Base-by-base conservation (phyloP, 495 filamentous ascomycete genomes). In the Annulohypoxylon maeteangense region DNA sequence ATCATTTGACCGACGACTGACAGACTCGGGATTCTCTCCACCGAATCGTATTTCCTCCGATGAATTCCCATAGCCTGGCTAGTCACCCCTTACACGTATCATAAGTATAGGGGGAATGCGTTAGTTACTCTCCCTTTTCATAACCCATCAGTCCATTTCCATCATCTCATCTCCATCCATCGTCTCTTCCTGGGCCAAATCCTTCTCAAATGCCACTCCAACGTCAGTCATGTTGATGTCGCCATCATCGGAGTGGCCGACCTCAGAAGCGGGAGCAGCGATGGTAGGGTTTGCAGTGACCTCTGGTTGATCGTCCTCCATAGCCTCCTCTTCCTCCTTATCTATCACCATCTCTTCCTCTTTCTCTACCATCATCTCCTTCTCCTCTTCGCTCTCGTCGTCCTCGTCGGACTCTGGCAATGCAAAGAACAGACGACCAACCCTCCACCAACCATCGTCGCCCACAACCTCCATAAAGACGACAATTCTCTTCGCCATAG, bases 401-500 rank as follows among this genome's bases (percentile, higher is more conserved):
- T 44, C 40, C 12, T 12, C 40, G 16, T 18, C 40, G 12, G 12
- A 11, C 4, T 44, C 16, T 0, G 40, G 40, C 0, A 44, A 18
- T 11, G n/a, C n/a, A 16, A 44, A 44, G n/a, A 44, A 44, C 0
- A 44, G 4, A 5, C 20, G n/a, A 8, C 6, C 16, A 4, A 2
- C 6, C 1, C 20, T 16, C 40, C 40, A 44, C 40, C 40, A 44
- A 8, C 20, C 40, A 16, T 44, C 16, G n/a, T 44, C 40, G 7
- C 16, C 40, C 2, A 18, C 40, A 18, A 10, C 25, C 0, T n/a
- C 27, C 25, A 60, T 44, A 11, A 71, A 47, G 2, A 10, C 22
- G 53, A 67, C 63, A 14, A 72, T 67, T 6, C 4, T 29, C 2
- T 27, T 48, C 8, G 67, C 67, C 8, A 54, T 34, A 2, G 12